These are phyloP conservation scores for Exophiala aquamarina DNA, from an alignment of 2,329 filamentous ascomycete species.

Conservation along the genomic window DNA sequence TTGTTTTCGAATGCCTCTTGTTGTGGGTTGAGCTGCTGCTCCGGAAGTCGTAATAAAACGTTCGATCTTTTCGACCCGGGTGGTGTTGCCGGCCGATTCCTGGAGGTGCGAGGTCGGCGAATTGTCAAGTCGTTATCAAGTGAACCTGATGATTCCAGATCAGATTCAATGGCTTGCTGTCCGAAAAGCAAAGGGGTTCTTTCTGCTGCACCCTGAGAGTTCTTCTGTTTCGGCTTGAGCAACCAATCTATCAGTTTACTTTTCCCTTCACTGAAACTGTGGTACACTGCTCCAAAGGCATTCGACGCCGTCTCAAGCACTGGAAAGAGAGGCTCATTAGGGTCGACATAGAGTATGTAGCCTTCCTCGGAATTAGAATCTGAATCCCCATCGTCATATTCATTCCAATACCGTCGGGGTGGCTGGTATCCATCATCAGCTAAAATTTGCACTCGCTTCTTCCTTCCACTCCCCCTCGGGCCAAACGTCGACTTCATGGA, in stretches of 20 bases:
- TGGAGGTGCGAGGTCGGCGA: neutral
- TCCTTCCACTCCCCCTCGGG: neutral
- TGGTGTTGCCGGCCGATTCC: neutral
- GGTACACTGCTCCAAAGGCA: constrained; percentile 51
- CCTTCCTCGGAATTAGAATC: constrained; percentile 58
- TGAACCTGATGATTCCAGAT: constrained; percentile 13
- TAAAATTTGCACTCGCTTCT: neutral
- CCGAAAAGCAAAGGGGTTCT: neutral
- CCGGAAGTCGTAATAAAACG: neutral
- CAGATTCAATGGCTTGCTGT: neutral
- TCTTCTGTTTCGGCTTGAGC: constrained; percentile 1
- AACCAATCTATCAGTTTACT: constrained; percentile 3
- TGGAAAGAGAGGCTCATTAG: constrained; percentile 63
- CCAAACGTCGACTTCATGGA: neutral
- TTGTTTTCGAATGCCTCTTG: constrained; percentile 52
- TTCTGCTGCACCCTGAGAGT: neutral
- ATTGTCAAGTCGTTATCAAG: constrained; percentile 4
- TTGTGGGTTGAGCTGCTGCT: constrained; percentile 27
- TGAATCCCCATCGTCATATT: constrained; percentile 74
- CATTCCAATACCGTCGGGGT: constrained; percentile 69
- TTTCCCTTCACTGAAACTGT: constrained; percentile 52
- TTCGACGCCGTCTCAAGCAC: constrained; percentile 61
- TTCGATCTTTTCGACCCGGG: neutral
- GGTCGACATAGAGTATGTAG: constrained; percentile 73
- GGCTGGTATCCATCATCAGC: neutral